Evolutionary conservation across 1,284 basidiomycete species (phyloP).

Genomic region (Trichosporon ovoides): DNA sequence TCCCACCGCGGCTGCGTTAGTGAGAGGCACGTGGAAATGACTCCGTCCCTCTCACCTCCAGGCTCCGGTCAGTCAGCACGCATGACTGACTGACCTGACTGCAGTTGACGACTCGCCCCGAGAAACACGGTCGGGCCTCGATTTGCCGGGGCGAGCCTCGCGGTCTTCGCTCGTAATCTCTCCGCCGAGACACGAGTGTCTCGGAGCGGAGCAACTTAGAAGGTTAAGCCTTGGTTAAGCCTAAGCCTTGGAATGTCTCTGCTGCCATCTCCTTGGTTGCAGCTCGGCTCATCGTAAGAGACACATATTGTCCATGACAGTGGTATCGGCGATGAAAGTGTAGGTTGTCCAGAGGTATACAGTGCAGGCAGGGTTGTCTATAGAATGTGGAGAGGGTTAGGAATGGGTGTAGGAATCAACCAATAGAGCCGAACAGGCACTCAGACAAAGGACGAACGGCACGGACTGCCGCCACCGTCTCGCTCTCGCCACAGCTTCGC

Average conservation of each 20-base stretch:
- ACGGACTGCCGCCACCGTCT: background rate
- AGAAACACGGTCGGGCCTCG: too few species aligned
- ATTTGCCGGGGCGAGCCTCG: too few species aligned
- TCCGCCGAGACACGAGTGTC: too few species aligned
- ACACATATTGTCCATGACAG: constrained; percentile 1
- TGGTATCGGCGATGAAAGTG: background rate
- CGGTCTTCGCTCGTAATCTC: too few species aligned
- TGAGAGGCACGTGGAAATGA: background rate
- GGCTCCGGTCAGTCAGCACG: too few species aligned
- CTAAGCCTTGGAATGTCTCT: too few species aligned
- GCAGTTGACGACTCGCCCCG: too few species aligned
- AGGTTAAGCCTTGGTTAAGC: too few species aligned
- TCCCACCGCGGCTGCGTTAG: background rate
- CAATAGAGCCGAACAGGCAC: background rate
- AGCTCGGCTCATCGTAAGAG: background rate
- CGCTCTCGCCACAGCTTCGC: background rate
- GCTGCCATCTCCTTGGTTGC: too few species aligned
- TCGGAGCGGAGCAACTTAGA: too few species aligned
- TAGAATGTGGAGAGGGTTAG: background rate
- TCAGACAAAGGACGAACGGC: too few species aligned
- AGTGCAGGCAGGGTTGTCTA: background rate
- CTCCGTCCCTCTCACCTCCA: background rate
- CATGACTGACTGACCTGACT: too few species aligned
- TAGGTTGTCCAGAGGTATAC: background rate
- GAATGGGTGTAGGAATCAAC: background rate